phyloP scores from a whole-genome alignment of 345 rosid genomes.

The Dipteronia dyeriana region DNA sequence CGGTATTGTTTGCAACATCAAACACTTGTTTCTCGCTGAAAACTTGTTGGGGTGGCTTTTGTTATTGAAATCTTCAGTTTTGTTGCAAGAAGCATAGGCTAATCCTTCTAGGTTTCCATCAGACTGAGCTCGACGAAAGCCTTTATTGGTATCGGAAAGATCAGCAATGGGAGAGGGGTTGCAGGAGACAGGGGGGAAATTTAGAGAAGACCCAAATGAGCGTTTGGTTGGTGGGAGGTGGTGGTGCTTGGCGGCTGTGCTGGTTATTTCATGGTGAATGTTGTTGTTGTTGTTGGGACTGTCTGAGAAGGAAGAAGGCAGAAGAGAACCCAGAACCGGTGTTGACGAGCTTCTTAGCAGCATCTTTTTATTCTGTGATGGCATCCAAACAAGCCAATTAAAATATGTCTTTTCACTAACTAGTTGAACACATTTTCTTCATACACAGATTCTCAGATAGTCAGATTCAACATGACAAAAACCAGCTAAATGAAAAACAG shows the following conservation, averaged over 20 bases:
- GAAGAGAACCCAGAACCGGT: conserved; percentile 64
- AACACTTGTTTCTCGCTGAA: conserved; percentile 30
- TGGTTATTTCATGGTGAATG: conserved; percentile 29
- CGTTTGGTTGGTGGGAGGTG: conserved; percentile 11
- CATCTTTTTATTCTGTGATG: conserved; percentile 31
- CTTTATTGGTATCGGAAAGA: conserved; percentile 10
- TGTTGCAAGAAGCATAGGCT: conserved; percentile 30
- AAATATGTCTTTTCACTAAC: not conserved
- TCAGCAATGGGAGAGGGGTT: conserved; percentile 45
- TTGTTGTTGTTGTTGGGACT: conserved; percentile 31
- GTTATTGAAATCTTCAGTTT: conserved; percentile 9
- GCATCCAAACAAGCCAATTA: not conserved
- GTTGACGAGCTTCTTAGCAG: conserved; percentile 68
- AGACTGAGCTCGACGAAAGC: conserved; percentile 55
- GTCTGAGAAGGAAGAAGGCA: conserved; percentile 38
- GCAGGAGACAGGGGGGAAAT: conserved; percentile 28
- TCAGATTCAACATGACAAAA: too few species aligned
- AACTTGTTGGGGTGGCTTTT: conserved; percentile 24
- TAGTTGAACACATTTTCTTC: not conserved
- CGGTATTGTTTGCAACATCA: conserved; percentile 46
- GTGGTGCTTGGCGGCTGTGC: conserved; percentile 10
- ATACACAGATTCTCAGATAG: too few species aligned
- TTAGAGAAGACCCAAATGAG: conserved; percentile 21
- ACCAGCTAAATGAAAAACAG: not conserved
- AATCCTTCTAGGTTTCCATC: conserved; percentile 57